These are phyloP conservation scores for Melampsora larici-populina DNA, from an alignment of 1,284 basidiomycete genomes.

Conservation along the genomic window DNA sequence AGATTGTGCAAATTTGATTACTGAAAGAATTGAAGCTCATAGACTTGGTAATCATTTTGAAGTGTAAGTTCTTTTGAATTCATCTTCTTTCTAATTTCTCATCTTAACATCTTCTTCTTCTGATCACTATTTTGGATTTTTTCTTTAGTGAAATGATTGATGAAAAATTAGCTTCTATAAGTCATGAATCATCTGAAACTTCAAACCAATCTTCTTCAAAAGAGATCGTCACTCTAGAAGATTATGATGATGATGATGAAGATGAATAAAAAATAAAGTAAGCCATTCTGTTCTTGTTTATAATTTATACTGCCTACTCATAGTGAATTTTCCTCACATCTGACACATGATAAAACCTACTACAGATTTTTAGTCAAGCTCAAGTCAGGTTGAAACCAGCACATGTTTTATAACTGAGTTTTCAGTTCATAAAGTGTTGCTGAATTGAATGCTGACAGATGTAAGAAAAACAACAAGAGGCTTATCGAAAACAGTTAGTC, in stretches of 20 bases:
- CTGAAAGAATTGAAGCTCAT: neutral
- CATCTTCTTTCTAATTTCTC: neutral
- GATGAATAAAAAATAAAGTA: neutral
- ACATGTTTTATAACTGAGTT: too few species aligned
- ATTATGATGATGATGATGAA: slow-evolving; percentile 9
- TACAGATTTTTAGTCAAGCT: too few species aligned
- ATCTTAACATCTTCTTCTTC: neutral
- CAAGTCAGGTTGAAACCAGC: too few species aligned
- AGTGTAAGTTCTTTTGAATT: neutral
- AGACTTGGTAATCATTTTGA: slow-evolving; percentile 5
- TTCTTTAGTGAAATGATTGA: neutral
- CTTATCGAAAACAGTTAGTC: too few species aligned
- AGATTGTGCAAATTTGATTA: neutral
- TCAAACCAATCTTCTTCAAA: neutral
- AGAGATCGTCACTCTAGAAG: neutral
- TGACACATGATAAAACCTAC: too few species aligned
- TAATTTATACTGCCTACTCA: too few species aligned
- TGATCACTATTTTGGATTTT: neutral
- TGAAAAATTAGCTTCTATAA: slow-evolving; percentile 1
- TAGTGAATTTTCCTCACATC: too few species aligned
- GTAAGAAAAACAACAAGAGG: too few species aligned
- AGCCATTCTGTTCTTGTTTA: too few species aligned
- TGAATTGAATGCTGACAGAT: too few species aligned
- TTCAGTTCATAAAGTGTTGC: too few species aligned
- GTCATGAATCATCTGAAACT: neutral